Evolutionary conservation across 495 filamentous ascomycete species (phyloP), one percentile per base, ranked within the genome.

Genomic region (Saxispiralis lemnorum): DNA sequence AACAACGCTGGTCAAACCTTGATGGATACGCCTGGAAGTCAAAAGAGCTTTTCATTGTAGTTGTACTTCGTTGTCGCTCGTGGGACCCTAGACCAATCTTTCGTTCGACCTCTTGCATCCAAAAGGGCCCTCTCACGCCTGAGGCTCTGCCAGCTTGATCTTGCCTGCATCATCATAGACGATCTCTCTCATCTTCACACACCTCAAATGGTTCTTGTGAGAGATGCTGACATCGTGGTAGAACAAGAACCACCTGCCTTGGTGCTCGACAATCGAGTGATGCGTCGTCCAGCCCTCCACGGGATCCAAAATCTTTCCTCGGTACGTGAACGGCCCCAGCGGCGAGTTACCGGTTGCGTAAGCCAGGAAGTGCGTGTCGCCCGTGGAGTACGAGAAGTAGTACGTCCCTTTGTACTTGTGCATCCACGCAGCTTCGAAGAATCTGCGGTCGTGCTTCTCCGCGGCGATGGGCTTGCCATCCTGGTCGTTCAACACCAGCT

Each of bases 341-440:
- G 79, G 78, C 49, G 56, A 70, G 5, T 66, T 57, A 2, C 77
- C 79, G 11, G 78, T 83, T 48, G 76, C 80, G 61, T 83, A 81
- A 42, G 56, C 70, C 13, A 83, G 59, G 51, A 63, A 79, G 56
- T 82, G 79, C 46, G 76, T 75, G 57, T 83, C 79, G 32, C 79
- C 79, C 10, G 79, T 83, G 48, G 76, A 80, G 61, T 82, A 81
- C 31, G 67, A 72, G 56, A 83, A 82, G 58, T 85, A 85, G 59
- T 83, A 84, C 43, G 56, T 67, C 4, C 66, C 75, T 2, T 66
- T 62, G 51, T 76, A 71, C 49, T 68, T 66, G 51, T 83, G 77
- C 71, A 82, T 70, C 76, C 78, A 83, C 16, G 79, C 71, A 0
- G 78, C 79, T 64, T 84, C 79, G 60, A 84, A 83, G 66, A 83